Percentiles rank a stretch among this genome's conserved stretches.
These are phyloP conservation scores for Pyrenophora seminiperda DNA, from an alignment of 2,329 filamentous ascomycete species.

Conservation along the genomic window DNA sequence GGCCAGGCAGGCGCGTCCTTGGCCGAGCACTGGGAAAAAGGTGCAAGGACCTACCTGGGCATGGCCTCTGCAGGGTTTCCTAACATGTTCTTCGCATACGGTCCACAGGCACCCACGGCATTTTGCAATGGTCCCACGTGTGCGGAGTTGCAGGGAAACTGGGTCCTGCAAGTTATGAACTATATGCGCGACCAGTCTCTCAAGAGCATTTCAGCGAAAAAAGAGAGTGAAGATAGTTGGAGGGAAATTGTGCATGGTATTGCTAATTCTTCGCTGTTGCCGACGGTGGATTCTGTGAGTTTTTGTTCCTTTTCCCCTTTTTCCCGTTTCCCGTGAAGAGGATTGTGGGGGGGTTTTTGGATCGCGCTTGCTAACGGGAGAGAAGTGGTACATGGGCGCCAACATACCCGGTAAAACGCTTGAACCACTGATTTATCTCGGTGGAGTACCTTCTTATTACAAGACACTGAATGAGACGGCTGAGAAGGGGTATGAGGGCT, in stretches of 20 bases:
- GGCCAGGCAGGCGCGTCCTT: slow-evolving; percentile 32
- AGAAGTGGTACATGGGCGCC: slow-evolving; percentile 63
- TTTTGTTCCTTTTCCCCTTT: no score
- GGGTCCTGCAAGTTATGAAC: slow-evolving; percentile 59
- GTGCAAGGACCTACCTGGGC: slow-evolving; percentile 47
- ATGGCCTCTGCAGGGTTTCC: slow-evolving; percentile 49
- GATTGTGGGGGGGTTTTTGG: not conserved
- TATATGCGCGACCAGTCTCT: slow-evolving; percentile 55
- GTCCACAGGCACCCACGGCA: slow-evolving; percentile 62
- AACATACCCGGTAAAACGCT: slow-evolving; percentile 60
- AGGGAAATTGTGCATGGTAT: slow-evolving; percentile 56
- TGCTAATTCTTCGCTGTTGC: slow-evolving; percentile 56
- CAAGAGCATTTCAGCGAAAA: slow-evolving; percentile 58
- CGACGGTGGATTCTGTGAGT: slow-evolving; percentile 45
- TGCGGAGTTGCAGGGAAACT: slow-evolving; percentile 62
- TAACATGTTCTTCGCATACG: slow-evolving; percentile 52
- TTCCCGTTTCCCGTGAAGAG: no score
- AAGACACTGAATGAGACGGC: slow-evolving; percentile 22
- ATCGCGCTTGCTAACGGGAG: no score
- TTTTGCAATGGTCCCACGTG: slow-evolving; percentile 62
- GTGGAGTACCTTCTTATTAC: slow-evolving; percentile 35
- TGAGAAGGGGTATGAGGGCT: slow-evolving; percentile 24
- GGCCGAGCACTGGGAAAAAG: slow-evolving; percentile 23
- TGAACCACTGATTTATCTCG: slow-evolving; percentile 59
- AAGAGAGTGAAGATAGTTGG: slow-evolving; percentile 56